Conservation (phyloP, 2,329 filamentous ascomycete genomes). For the Amylocarpus encephaloides region DNA sequence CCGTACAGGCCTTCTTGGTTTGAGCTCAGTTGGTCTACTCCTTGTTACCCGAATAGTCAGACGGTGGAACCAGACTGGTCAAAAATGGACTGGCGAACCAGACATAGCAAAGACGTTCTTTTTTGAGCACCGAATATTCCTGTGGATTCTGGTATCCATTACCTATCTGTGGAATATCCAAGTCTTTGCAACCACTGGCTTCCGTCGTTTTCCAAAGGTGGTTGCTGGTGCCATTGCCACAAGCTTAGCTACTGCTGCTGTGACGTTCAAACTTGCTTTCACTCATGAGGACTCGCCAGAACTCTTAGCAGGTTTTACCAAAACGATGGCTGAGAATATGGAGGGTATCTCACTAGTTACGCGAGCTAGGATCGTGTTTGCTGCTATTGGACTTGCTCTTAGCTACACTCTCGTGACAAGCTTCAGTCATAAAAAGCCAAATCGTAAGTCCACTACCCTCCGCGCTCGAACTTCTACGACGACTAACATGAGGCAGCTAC, state of each 20-base stretch:
- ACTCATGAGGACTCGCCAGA: slow-evolving; percentile 85
- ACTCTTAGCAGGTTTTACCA: slow-evolving; percentile 47
- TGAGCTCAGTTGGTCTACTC: slow-evolving; percentile 43
- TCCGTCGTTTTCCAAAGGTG: slow-evolving; percentile 25
- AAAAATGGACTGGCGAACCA: slow-evolving; percentile 87
- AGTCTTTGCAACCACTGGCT: slow-evolving; percentile 21
- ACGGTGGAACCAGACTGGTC: slow-evolving; percentile 94
- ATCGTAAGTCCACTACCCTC: slow-evolving; percentile 15
- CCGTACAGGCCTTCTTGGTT: slow-evolving; percentile 10
- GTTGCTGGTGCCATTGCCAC: slow-evolving; percentile 32
- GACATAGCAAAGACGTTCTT: slow-evolving; percentile 76
- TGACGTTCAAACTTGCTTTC: slow-evolving; percentile 86
- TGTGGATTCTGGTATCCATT: slow-evolving; percentile 68
- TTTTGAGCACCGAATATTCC: slow-evolving; percentile 51
- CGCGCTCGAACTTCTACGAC: neutral
- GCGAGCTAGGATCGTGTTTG: slow-evolving; percentile 42
- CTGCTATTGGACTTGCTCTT: slow-evolving; percentile 35
- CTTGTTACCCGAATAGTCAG: slow-evolving; percentile 59
- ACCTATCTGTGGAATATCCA: slow-evolving; percentile 55
- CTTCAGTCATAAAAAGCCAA: slow-evolving; percentile 31
- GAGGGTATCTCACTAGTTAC: slow-evolving; percentile 23
- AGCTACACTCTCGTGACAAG: slow-evolving; percentile 37
- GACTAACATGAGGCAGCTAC: slow-evolving; percentile 18
- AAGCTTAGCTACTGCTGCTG: slow-evolving; percentile 47
- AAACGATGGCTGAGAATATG: slow-evolving; percentile 21